Percentiles rank a stretch among this genome's conserved stretches.
Conservation (phyloP, 805 yeast genomes). For the Debaryomyces prosopidis region DNA sequence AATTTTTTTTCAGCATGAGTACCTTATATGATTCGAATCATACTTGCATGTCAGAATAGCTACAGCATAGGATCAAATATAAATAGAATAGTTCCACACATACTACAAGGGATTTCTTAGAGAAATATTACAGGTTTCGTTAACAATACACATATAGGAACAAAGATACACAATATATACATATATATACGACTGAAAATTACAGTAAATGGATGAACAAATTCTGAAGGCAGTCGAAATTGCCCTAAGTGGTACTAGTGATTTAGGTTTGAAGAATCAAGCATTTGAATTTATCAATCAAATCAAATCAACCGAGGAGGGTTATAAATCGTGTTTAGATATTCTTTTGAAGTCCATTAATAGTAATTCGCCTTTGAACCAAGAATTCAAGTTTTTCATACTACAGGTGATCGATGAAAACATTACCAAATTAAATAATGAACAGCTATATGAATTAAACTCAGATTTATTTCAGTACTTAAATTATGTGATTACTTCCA, state of each 20-base stretch:
- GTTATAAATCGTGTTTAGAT: constrained; percentile 55
- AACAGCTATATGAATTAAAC: constrained; percentile 48
- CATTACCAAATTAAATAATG: constrained; percentile 43
- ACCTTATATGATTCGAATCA: no score
- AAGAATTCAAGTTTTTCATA: constrained; percentile 63
- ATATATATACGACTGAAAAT: neutral
- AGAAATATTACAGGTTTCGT: neutral
- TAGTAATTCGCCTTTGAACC: constrained; percentile 32
- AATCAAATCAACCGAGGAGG: constrained; percentile 53
- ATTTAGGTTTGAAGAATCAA: constrained; percentile 56
- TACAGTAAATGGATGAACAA: constrained; percentile 48
- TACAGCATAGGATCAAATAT: neutral
- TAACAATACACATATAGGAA: neutral
- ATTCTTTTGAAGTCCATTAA: constrained; percentile 32
- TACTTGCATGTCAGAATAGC: neutral
- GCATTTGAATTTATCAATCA: constrained; percentile 55
- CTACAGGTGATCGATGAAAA: constrained; percentile 69
- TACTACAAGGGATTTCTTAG: no score
- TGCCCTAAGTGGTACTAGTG: constrained; percentile 72
- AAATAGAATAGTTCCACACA: no score
- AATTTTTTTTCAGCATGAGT: neutral
- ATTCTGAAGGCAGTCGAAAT: constrained; percentile 86
- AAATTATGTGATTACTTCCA: constrained; percentile 17
- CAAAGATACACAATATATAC: neutral
- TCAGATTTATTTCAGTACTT: constrained; percentile 49